Evolutionary conservation across 2,329 filamentous ascomycete species (phyloP).

Genomic region (Botrytis sinoallii): DNA sequence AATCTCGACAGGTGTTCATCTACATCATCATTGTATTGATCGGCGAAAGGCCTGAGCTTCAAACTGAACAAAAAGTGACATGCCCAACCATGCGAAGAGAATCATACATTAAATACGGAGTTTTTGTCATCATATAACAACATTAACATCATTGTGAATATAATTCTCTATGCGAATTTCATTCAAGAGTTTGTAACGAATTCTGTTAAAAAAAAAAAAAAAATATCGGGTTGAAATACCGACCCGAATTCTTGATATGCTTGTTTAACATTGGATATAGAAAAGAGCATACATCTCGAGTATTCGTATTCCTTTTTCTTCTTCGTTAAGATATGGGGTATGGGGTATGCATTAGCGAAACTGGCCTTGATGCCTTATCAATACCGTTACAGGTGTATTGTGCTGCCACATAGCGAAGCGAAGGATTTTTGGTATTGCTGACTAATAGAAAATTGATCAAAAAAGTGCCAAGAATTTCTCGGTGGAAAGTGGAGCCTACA

Average conservation of each 20-base stretch:
- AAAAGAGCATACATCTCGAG: background rate
- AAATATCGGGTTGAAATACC: background rate
- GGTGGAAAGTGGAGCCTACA: too few species aligned
- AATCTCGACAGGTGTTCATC: background rate
- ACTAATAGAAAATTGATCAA: too few species aligned
- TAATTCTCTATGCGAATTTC: background rate
- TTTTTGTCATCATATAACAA: background rate
- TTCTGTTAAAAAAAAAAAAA: background rate
- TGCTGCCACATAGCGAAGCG: too few species aligned
- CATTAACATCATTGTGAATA: background rate
- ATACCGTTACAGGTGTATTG: too few species aligned
- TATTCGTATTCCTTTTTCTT: background rate
- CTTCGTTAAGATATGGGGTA: background rate
- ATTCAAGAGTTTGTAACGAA: background rate
- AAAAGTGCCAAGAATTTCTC: too few species aligned
- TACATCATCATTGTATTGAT: background rate
- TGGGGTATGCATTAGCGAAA: background rate
- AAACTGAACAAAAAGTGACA: background rate
- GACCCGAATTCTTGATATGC: background rate
- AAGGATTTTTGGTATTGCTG: too few species aligned
- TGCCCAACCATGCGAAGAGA: background rate
- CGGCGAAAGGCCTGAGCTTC: background rate
- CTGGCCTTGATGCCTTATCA: background rate
- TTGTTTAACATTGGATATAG: background rate
- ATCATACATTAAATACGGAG: background rate